Evolutionary conservation across 2,329 filamentous ascomycete genomes (phyloP).

Genomic region (Exophiala xenobiotica): DNA sequence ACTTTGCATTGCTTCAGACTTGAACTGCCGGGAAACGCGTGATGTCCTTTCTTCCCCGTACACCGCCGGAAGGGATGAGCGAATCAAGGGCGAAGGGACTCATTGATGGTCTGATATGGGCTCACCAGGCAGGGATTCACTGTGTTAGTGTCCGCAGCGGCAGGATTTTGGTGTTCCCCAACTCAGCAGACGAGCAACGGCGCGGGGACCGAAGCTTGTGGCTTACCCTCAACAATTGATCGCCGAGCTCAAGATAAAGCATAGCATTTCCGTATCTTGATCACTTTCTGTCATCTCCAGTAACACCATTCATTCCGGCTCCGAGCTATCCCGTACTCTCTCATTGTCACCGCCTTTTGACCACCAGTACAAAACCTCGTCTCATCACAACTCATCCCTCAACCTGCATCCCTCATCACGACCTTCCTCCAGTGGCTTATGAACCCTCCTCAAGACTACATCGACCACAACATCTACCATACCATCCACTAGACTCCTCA

Average conservation of each 20-base stretch:
- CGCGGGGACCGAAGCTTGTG: constrained; percentile 1
- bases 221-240: constrained; percentile 1
- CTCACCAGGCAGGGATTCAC: too few species aligned
- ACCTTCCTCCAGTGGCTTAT: constrained; percentile 13
- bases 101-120: too few species aligned
- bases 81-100: background rate
- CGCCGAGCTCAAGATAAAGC: constrained; percentile 1
- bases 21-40: too few species aligned
- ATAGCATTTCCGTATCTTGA: background rate
- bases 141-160: too few species aligned
- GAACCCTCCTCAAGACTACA: constrained; percentile 31
- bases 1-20: too few species aligned
- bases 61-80: background rate
- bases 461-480: constrained; percentile 31
- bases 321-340: constrained; percentile 4
- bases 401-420: background rate
- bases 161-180: background rate
- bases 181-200: background rate
- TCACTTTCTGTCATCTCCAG: too few species aligned
- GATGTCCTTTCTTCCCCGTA: background rate
- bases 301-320: background rate
- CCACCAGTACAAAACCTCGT: too few species aligned
- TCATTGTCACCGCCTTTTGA: background rate
- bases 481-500: constrained; percentile 25
- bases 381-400: too few species aligned